phyloP scores from a whole-genome alignment of 805 yeast species.

The Ogataea degrootiae region DNA sequence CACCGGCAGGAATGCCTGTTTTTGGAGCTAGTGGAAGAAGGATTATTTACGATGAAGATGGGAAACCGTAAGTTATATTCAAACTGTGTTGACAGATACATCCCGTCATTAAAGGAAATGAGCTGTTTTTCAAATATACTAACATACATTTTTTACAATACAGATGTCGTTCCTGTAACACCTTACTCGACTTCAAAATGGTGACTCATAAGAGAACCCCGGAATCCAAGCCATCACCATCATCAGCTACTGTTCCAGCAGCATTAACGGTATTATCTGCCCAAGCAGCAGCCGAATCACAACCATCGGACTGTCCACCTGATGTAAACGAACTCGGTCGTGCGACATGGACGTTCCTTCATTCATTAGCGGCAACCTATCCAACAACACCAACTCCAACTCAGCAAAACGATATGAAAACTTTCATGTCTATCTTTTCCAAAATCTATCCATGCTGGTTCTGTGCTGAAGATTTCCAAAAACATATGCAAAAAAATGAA shows the following conservation, averaged over 20 bases:
- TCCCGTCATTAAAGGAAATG: no score
- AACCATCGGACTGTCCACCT: conserved; percentile 62
- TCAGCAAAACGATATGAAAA: conserved; percentile 67
- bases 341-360: conserved; percentile 90
- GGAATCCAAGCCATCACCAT: conserved; percentile 5
- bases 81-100: no score
- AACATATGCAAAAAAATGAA: conserved; percentile 48
- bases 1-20: conserved; percentile 32
- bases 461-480: conserved; percentile 82
- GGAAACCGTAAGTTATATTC: conserved; percentile 75
- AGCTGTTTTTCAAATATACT: not conserved
- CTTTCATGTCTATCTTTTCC: conserved; percentile 67
- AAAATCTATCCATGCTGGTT: conserved; percentile 89
- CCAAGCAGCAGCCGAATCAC: conserved; percentile 14
- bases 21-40: conserved; percentile 60
- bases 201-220: conserved; percentile 36
- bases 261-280: conserved; percentile 14
- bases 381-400: conserved; percentile 60
- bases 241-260: conserved; percentile 3
- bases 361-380: conserved; percentile 83
- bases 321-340: conserved; percentile 78
- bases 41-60: conserved; percentile 78
- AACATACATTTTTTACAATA: conserved; percentile 1
- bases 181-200: conserved; percentile 71
- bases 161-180: conserved; percentile 81